Conservation (phyloP, 306 rosid genomes). For the Cucumis melo region DNA sequence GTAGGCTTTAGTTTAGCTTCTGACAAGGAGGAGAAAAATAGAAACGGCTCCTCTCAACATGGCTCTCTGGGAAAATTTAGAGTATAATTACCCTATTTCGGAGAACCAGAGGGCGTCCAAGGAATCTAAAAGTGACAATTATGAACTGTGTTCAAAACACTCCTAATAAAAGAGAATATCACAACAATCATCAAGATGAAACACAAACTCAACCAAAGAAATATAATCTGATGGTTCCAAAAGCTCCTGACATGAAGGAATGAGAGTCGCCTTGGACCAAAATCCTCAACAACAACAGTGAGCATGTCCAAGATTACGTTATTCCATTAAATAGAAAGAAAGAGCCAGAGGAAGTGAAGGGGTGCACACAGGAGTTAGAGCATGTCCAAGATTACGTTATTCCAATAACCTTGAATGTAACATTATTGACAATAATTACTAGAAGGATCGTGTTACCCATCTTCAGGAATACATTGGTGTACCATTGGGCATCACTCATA, state of each 20-base stretch:
- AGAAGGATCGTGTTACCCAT: no score
- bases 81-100: background rate
- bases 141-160: background rate
- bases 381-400: background rate
- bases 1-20: background rate
- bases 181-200: background rate
- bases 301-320: no score
- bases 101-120: background rate
- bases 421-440: no score
- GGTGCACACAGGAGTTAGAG: background rate
- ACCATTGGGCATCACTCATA: no score
- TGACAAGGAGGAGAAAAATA: background rate
- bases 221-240: background rate
- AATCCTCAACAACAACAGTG: background rate
- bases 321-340: background rate
- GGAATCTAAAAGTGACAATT: background rate
- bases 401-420: background rate
- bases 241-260: background rate
- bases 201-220: background rate
- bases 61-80: background rate
- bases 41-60: background rate
- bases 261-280: background rate
- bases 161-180: background rate
- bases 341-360: background rate
- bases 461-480: no score